Evolutionary conservation across 331 rosid genomes (phyloP).

Genomic region (Pyrus hybrid): DNA sequence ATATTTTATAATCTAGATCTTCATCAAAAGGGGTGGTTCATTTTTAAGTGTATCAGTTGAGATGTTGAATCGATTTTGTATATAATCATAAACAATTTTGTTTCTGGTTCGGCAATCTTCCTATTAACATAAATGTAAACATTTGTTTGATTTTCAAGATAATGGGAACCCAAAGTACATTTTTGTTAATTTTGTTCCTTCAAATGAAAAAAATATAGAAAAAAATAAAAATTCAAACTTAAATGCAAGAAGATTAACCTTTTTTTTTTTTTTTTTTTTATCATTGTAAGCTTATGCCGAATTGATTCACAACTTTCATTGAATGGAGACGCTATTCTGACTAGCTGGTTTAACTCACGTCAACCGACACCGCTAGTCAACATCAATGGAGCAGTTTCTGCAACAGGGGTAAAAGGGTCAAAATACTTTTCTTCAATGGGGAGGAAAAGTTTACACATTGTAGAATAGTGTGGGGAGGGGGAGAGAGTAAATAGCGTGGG

Average conservation of each 20-base stretch:
- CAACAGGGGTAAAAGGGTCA: not conserved
- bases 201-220: too few relatives aligned
- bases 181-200: too few relatives aligned
- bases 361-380: fast-evolving
- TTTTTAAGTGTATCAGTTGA: not conserved
- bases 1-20: not conserved
- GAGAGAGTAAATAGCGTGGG: too few relatives aligned
- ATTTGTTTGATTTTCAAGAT: not conserved
- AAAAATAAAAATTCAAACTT: not conserved
- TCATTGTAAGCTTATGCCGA: not conserved
- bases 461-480: too few relatives aligned
- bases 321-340: too few relatives aligned
- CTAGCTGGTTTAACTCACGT: not conserved
- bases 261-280: too few relatives aligned
- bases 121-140: not conserved
- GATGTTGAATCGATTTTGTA: not conserved
- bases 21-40: not conserved
- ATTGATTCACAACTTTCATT: too few relatives aligned
- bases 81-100: not conserved
- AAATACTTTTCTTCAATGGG: too few relatives aligned
- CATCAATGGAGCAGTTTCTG: not conserved
- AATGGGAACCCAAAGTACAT: too few relatives aligned
- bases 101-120: not conserved
- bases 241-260: too few relatives aligned
- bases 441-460: too few relatives aligned